Evolutionary conservation across 495 filamentous ascomycete species (phyloP).

Genomic region (Penicillium silybi): DNA sequence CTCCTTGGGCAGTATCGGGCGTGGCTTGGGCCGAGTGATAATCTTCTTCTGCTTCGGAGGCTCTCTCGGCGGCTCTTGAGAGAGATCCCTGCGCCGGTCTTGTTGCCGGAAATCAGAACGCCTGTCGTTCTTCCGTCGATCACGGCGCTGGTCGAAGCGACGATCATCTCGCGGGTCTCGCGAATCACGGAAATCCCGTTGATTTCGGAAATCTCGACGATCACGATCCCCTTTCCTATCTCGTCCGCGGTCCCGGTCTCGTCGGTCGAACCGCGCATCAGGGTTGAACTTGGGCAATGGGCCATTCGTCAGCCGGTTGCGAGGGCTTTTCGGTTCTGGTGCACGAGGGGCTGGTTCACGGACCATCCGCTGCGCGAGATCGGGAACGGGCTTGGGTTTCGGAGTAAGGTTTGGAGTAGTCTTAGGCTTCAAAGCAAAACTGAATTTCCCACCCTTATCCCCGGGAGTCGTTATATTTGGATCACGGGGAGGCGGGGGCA

Average conservation of each 20-base stretch:
- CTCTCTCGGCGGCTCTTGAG: slow-evolving; percentile 21
- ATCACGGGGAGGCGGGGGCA: slow-evolving; percentile 47
- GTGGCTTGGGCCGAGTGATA: slow-evolving; percentile 65
- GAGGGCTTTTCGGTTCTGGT: slow-evolving; percentile 31
- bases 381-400: slow-evolving; percentile 65
- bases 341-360: slow-evolving; percentile 41
- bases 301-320: slow-evolving; percentile 33
- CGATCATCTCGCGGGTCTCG: slow-evolving; percentile 49
- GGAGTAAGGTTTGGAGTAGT: slow-evolving; percentile 48
- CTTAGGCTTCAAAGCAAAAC: slow-evolving; percentile 83
- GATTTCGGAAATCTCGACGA: slow-evolving; percentile 38
- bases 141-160: slow-evolving; percentile 36
- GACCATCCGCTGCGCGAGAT: slow-evolving; percentile 65
- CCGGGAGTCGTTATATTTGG: slow-evolving; percentile 47
- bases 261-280: slow-evolving; percentile 40
- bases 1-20: slow-evolving; percentile 65
- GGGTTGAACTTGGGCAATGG: slow-evolving; percentile 42
- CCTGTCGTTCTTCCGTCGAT: slow-evolving; percentile 33
- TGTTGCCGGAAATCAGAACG: slow-evolving; percentile 23
- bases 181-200: slow-evolving; percentile 45
- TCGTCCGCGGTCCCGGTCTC: slow-evolving; percentile 41
- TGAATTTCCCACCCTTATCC: slow-evolving; percentile 69
- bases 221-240: slow-evolving; percentile 41
- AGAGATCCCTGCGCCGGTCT: slow-evolving; percentile 29
- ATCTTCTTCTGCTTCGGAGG: slow-evolving; percentile 63